These are phyloP conservation scores for Speleostelium caveatum DNA, from an alignment of 78 protist species.

Conservation along the genomic window DNA sequence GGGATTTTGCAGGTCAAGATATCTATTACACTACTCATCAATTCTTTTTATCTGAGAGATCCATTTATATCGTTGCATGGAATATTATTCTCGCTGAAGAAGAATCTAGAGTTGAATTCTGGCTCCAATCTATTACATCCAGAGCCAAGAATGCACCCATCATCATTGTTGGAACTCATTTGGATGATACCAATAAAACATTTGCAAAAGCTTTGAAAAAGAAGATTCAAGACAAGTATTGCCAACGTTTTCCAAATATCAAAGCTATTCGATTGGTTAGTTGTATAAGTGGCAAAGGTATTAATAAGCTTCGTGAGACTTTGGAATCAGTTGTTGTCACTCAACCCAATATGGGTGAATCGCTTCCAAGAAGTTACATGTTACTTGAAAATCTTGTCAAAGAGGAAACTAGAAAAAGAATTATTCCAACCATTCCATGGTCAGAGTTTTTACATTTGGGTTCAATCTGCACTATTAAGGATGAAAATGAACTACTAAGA, in stretches of 20 bases:
- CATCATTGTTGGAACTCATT: slow-evolving; percentile 83
- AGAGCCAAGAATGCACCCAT: slow-evolving; percentile 80
- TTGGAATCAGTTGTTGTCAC: slow-evolving; percentile 27
- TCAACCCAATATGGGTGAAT: slow-evolving; percentile 77
- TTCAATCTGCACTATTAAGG: slow-evolving; percentile 60
- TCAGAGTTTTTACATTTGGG: slow-evolving; percentile 67
- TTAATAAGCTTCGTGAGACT: slow-evolving; percentile 44
- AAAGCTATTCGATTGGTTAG: slow-evolving; percentile 42
- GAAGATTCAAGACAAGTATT: slow-evolving; percentile 65
- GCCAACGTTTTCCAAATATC: slow-evolving; percentile 57
- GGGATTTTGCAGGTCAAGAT: slow-evolving; percentile 83
- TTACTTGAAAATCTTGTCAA: slow-evolving; percentile 64
- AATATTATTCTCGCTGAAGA: slow-evolving; percentile 67
- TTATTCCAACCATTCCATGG: slow-evolving; percentile 76
- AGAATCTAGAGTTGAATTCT: slow-evolving; percentile 67
- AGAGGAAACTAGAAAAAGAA: slow-evolving; percentile 63
- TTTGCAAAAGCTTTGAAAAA: slow-evolving; percentile 49
- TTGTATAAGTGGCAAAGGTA: slow-evolving; percentile 74
- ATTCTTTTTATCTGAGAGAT: slow-evolving; percentile 72
- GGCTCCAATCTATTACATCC: slow-evolving; percentile 69
- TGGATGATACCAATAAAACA: slow-evolving; percentile 53
- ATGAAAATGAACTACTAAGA: slow-evolving; percentile 64
- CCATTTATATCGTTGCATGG: slow-evolving; percentile 74
- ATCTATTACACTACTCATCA: slow-evolving; percentile 78
- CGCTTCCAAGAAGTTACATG: slow-evolving; percentile 68